phyloP scores from a whole-genome alignment of 306 rosid species.

The Prosopis cineraria region DNA sequence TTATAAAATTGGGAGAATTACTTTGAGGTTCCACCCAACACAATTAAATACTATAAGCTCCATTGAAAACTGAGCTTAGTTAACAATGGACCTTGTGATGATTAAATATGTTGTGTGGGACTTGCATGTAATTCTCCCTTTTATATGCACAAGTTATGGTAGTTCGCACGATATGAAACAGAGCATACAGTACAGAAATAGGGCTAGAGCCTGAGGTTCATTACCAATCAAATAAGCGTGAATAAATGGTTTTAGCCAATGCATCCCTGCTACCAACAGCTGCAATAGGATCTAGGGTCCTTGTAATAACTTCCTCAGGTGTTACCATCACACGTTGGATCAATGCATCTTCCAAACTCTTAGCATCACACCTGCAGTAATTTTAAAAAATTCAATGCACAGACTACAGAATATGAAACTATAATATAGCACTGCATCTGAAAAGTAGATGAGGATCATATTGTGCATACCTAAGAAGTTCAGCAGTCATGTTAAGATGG shows the following conservation, averaged over 20 bases:
- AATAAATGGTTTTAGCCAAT: conserved; percentile 90
- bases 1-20: too few species aligned
- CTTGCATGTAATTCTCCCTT: too few species aligned
- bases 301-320: conserved; percentile 96
- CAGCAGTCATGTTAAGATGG: conserved; percentile 90
- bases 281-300: conserved; percentile 98
- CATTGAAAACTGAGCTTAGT: too few species aligned
- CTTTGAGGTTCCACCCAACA: too few species aligned
- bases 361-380: conserved; percentile 76
- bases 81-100: too few species aligned
- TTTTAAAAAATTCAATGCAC: conserved; percentile 16
- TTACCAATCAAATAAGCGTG: conserved; percentile 99
- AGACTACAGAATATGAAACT: conserved; percentile 25
- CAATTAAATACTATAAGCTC: too few species aligned
- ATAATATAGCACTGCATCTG: conserved; percentile 23
- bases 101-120: too few species aligned
- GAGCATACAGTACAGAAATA: conserved; percentile 33
- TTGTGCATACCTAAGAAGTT: conserved; percentile 73
- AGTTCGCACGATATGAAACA: conserved; percentile 21
- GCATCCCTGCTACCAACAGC: conserved; percentile 97
- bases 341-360: conserved; percentile 97
- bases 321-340: conserved; percentile 99
- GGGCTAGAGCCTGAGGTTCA: conserved; percentile 28
- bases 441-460: conserved; percentile 29
- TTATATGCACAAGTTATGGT: neutral